Percentiles rank a stretch among this genome's conserved stretches.
These are phyloP conservation scores for Aspergillus texensis DNA, from an alignment of 2,329 filamentous ascomycete genomes.

Conservation along the genomic window DNA sequence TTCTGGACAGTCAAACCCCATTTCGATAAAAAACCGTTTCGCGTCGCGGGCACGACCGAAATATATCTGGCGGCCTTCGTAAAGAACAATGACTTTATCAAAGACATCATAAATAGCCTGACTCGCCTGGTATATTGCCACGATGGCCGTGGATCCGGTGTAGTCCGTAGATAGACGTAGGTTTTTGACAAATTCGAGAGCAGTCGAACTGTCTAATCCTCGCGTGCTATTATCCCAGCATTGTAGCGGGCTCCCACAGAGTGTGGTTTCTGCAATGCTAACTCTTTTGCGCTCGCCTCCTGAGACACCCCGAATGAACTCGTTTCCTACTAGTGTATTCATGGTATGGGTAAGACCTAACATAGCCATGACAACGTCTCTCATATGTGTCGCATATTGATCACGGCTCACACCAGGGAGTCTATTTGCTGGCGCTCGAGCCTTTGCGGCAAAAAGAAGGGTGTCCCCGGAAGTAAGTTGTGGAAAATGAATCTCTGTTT, in stretches of 20 bases:
- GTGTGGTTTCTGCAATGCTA: slow-evolving; percentile 57
- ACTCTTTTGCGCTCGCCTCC: slow-evolving; percentile 64
- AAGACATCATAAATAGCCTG: slow-evolving; percentile 59
- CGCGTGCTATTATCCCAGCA: slow-evolving; percentile 52
- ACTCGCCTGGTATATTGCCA: slow-evolving; percentile 57
- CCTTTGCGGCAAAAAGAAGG: slow-evolving; percentile 72
- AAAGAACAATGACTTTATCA: slow-evolving; percentile 70
- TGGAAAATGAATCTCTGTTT: slow-evolving; percentile 80
- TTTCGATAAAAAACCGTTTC: slow-evolving; percentile 65
- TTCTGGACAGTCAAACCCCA: slow-evolving; percentile 69
- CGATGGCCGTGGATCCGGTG: slow-evolving; percentile 49
- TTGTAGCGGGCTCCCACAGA: slow-evolving; percentile 49
- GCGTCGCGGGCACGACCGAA: slow-evolving; percentile 66
- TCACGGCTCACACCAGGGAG: slow-evolving; percentile 44
- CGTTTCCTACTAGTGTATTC: slow-evolving; percentile 51
- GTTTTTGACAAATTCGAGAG: slow-evolving; percentile 57
- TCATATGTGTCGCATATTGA: slow-evolving; percentile 50
- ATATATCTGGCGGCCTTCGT: slow-evolving; percentile 75
- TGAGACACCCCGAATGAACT: slow-evolving; percentile 62
- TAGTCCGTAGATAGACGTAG: slow-evolving; percentile 53
- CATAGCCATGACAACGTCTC: slow-evolving; percentile 56
- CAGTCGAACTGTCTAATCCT: slow-evolving; percentile 56
- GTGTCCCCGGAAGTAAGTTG: slow-evolving; percentile 76
- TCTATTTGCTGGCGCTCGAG: slow-evolving; percentile 51
- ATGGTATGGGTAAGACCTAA: slow-evolving; percentile 58